Base-by-base conservation (phyloP, 2,329 filamentous ascomycete genomes). In the Aspergillus versicolor region DNA sequence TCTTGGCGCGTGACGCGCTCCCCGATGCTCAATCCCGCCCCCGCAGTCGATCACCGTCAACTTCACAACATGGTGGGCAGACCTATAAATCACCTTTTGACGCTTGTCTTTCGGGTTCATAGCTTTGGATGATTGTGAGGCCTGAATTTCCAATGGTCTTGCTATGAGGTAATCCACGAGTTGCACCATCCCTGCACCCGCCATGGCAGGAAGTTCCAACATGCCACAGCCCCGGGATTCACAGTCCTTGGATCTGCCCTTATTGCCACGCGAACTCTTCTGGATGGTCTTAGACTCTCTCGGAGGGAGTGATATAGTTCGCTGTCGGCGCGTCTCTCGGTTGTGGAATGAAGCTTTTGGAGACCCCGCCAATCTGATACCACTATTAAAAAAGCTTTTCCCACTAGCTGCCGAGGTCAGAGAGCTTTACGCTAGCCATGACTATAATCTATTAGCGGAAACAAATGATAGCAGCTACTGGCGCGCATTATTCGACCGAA, bases 231-330 rank as follows among this genome's bases (percentile, higher is more conserved):
- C 34, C 43, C 22, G 43, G 22, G 41, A 22, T 48, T 8, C 41
- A 22, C 46, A 58, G 51, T 44, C 53, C 51, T 54, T 54, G 56
- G 67, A 67, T 51, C 53, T 74, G 42, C 61, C 65, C 8, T 64
- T 65, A 50, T 73, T 88, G 40, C 84, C 84, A n/a, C 77, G 79
- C 63, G 83, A 85, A 52, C 67, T 88, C 46, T 86, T 88, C 63
- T 74, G 84, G 57, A 75, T 84, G 48, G 72, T 88, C 53, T 58
- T 82, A 37, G 72, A 65, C 2, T 67, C 81, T 61, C 74, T 88
- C 15, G 69, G 79, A 1, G 77, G 84, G 2, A 70, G 65, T 17
- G 83, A 86, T 60, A 71, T 79, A 52, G 66, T 86, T 15, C 71
- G 76, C 47, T 82, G 78, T 65, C 83, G 82, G 50, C 76, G 76